phyloP scores from a whole-genome alignment of 148 eudicot genomes.

The Polygonum aviculare region DNA sequence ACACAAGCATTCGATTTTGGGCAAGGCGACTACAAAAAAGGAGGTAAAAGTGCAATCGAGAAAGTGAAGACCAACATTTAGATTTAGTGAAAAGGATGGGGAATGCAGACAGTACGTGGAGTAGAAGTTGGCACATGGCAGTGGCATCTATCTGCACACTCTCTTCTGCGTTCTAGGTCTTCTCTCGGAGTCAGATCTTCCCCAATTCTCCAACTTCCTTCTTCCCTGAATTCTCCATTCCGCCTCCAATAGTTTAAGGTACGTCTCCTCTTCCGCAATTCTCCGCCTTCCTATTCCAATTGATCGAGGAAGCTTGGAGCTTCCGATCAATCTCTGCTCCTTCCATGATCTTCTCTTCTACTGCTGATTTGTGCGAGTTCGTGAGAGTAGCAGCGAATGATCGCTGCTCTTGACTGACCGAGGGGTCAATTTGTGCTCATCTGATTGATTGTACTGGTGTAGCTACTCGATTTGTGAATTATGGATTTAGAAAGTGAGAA shows the following conservation, averaged over 20 bases:
- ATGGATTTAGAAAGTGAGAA: conserved; percentile 36
- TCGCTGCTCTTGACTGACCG: not conserved
- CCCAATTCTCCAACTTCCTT: not conserved
- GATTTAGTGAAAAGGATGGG: not conserved
- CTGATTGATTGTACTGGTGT: too few relatives aligned
- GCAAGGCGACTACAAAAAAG: too few relatives aligned
- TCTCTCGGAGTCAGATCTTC: not conserved
- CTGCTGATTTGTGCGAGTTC: not conserved
- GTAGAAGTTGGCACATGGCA: not conserved
- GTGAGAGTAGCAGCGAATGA: not conserved
- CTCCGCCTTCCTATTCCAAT: not conserved
- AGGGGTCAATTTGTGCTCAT: not conserved
- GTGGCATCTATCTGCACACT: not conserved
- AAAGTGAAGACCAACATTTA: too few relatives aligned
- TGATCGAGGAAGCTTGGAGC: not conserved
- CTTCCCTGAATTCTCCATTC: not conserved
- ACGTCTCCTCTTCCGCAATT: not conserved
- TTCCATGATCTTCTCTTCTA: not conserved
- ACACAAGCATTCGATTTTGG: too few relatives aligned
- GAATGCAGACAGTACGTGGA: not conserved
- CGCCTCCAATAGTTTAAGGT: not conserved
- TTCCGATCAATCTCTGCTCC: not conserved
- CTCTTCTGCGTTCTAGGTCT: not conserved
- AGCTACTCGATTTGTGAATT: not conserved
- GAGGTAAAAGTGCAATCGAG: not conserved